Evolutionary conservation across 768 basidiomycete species (phyloP).

Genomic region (Thelephora ganbajun): DNA sequence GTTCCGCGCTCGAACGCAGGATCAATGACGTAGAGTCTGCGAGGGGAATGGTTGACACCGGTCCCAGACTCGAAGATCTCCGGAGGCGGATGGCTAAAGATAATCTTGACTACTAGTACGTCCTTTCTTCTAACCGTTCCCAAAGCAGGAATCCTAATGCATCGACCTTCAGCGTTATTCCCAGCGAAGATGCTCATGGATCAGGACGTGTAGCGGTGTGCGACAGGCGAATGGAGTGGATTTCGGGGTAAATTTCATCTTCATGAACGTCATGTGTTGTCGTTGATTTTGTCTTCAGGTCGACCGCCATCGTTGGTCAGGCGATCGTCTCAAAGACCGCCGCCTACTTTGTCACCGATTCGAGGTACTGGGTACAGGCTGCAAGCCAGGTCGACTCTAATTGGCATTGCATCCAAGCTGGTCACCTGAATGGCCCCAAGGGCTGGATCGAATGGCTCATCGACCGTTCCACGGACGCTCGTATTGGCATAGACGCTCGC

Average conservation of each 20-base stretch:
- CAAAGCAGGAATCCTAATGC: not conserved
- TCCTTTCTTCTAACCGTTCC: conserved; percentile 7
- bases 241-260: conserved; percentile 46
- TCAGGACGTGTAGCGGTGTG: conserved; percentile 69
- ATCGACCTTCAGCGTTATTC: conserved; percentile 40
- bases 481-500: conserved; percentile 75
- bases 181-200: conserved; percentile 70
- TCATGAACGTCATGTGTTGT: not conserved
- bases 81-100: conserved; percentile 56
- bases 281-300: conserved; percentile 21
- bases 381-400: conserved; percentile 52
- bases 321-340: conserved; percentile 52
- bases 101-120: conserved; percentile 64
- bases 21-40: conserved; percentile 46
- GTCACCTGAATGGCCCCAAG: conserved; percentile 34
- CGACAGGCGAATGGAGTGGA: conserved; percentile 68
- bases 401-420: conserved; percentile 58
- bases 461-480: conserved; percentile 25
- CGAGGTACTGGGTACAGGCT: conserved; percentile 78
- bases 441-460: conserved; percentile 71
- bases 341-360: conserved; percentile 69
- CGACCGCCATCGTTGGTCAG: conserved; percentile 53
- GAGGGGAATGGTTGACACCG: conserved; percentile 40
- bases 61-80: conserved; percentile 43
- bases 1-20: conserved; percentile 59